Percentiles rank a stretch among this genome's conserved stretches.
These are phyloP conservation scores for Trypanosoma congolense DNA, from an alignment of 208 protist species.

Conservation along the genomic window DNA sequence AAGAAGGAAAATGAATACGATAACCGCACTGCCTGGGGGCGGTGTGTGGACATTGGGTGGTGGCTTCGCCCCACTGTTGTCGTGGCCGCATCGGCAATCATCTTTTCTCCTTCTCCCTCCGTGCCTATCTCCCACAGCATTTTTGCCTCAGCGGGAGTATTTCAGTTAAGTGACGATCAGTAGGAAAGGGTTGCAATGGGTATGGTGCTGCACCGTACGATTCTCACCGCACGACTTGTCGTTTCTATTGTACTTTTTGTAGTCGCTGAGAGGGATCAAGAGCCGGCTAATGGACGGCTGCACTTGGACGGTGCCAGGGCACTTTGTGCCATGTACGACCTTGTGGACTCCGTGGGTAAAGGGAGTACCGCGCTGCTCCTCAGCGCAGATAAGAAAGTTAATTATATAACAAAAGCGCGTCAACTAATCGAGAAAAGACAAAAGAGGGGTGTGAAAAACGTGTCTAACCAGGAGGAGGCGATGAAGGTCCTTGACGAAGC, in stretches of 20 bases:
- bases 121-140: too few relatives aligned
- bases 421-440: background rate
- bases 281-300: background rate
- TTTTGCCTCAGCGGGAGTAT: too few relatives aligned
- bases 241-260: background rate
- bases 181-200: background rate
- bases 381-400: background rate
- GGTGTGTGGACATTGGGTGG: too few relatives aligned
- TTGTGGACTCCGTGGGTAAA: background rate
- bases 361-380: background rate
- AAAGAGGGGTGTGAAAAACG: background rate
- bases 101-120: too few relatives aligned
- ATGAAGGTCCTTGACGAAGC: background rate
- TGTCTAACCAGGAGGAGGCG: background rate
- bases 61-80: too few relatives aligned
- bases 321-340: background rate
- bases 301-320: background rate
- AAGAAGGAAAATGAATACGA: too few relatives aligned
- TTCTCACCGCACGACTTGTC: background rate
- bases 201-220: background rate
- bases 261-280: background rate
- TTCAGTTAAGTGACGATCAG: too few relatives aligned
- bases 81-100: too few relatives aligned
- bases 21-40: too few relatives aligned
- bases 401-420: background rate